Evolutionary conservation across 176 grass and related monocot species (phyloP).

Genomic region (Raddia distichophylla): DNA sequence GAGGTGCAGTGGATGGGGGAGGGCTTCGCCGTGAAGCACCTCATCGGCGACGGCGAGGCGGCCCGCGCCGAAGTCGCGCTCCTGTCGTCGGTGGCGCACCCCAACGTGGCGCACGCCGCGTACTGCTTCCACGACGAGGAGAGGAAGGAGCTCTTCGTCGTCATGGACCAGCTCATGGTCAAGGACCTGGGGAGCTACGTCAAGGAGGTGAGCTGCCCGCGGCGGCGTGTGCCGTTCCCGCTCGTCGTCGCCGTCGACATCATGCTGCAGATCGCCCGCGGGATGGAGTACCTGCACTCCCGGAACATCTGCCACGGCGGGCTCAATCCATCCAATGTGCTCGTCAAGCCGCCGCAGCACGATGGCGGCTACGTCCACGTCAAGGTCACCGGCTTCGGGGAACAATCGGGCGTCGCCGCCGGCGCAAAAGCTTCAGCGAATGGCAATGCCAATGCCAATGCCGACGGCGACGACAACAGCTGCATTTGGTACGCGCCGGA

Average conservation of each 20-base stretch:
- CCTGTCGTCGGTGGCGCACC: conserved; percentile 75
- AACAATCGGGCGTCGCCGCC: conserved; percentile 37
- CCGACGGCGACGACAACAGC: conserved; percentile 1
- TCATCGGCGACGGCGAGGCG: conserved; percentile 60
- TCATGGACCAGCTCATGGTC: conserved; percentile 76
- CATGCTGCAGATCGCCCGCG: conserved; percentile 88
- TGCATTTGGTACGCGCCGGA: conserved; percentile 96
- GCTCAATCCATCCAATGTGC: conserved; percentile 73
- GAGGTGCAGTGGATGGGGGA: conserved; percentile 95
- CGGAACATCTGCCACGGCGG: conserved; percentile 77
- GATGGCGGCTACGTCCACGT: conserved; percentile 74
- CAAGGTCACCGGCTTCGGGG: conserved; percentile 65
- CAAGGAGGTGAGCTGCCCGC: conserved; percentile 62
- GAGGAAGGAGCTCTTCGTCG: conserved; percentile 71
- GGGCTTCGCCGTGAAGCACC: conserved; percentile 74
- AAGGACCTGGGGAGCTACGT: conserved; percentile 73
- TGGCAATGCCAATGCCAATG: neutral
- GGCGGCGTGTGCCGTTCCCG: conserved; percentile 63
- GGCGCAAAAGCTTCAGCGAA: conserved; percentile 37
- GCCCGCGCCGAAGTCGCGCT: conserved; percentile 55
- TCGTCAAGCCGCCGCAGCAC: conserved; percentile 59
- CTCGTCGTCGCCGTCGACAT: conserved; percentile 71
- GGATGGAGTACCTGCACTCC: conserved; percentile 88
- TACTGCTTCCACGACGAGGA: conserved; percentile 86
- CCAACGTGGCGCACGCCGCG: conserved; percentile 62